Evolutionary conservation across 129 eudicot species (phyloP).

Genomic region (Deinandra increscens): DNA sequence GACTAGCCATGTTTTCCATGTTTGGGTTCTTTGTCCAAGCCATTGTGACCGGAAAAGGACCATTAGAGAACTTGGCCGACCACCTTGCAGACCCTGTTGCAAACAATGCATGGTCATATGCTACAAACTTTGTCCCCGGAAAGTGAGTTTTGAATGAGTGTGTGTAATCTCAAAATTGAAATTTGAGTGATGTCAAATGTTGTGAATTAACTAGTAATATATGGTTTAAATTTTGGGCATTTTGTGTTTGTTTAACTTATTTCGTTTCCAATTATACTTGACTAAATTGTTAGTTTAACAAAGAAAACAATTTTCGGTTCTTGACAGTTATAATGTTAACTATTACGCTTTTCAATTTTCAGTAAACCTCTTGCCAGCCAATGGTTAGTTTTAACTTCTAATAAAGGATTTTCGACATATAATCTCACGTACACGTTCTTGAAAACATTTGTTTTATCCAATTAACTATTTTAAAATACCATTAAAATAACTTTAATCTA

Average conservation of each 20-base stretch:
- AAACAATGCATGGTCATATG: constrained; percentile 46
- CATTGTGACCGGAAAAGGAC: constrained; percentile 77
- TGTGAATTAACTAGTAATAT: constrained; percentile 37
- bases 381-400: too few species aligned
- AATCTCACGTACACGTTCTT: too few species aligned
- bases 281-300: background rate
- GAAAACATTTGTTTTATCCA: too few species aligned
- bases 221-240: constrained; percentile 26
- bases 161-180: background rate
- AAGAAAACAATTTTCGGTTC: too few species aligned
- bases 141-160: constrained; percentile 25
- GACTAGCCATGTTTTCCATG: constrained; percentile 76
- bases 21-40: constrained; percentile 80
- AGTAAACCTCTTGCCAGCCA: too few species aligned
- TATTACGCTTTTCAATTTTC: too few species aligned
- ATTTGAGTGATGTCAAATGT: constrained; percentile 11
- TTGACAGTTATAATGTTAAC: too few species aligned
- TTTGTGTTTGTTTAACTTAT: background rate
- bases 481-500: too few species aligned
- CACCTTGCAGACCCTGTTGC: constrained; percentile 57
- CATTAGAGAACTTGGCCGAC: constrained; percentile 71
- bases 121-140: constrained; percentile 42
- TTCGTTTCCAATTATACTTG: background rate
- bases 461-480: too few species aligned
- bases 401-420: too few species aligned